Evolutionary conservation across 2,329 filamentous ascomycete species (phyloP), one percentile per base, ranked within the genome.

Genomic region (Fusarium equiseti): DNA sequence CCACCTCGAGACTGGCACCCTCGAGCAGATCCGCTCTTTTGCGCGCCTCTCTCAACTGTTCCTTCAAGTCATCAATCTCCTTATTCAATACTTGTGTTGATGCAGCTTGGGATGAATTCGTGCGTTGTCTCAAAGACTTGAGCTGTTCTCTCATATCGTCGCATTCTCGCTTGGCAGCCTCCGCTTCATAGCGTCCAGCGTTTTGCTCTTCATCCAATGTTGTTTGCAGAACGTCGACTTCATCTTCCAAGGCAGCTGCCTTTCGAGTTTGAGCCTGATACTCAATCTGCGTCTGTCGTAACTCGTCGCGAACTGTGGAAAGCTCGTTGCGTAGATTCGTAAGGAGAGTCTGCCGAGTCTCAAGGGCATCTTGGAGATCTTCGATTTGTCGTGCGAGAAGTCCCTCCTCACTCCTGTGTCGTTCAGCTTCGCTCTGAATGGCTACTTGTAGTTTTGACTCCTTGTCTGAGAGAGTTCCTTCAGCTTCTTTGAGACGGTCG

Each of bases 301-400:
- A 84, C 59, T 94, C 90, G 69, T 94, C 91, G 57, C 88, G 88
- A 11, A 90, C 86, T 10, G 83, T 81, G 4, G 90, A 88, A 6
- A 94, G 81, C 73, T 95, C 91, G 55, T 85, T 86, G 55, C 90
- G 88, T 27, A 92, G 83, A 52, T 88, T 87, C 20, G 91, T 91
- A 8, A 93, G 79, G 45, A 88, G 84, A n/a, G 86, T 82, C 75
- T 92, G 88, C 68, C 91, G 89, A 29, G 87, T 83, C 59, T 91
- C 86, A 15, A 96, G 84, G 62, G 94, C 92, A 50, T 89, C 86
- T 74, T 92, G 90, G 12, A 96, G 84, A 53, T 91, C 90, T 49
- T 91, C 88, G 54, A 97, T 89, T 77, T 96, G 92, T n/a, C 88
- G 86, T 66, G 84, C 88, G 53, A 97, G 83, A 10, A 90, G 81